These are phyloP conservation scores for Coccomyxa subellipsoidea DNA, from an alignment of 163 green algal species.

Conservation along the genomic window DNA sequence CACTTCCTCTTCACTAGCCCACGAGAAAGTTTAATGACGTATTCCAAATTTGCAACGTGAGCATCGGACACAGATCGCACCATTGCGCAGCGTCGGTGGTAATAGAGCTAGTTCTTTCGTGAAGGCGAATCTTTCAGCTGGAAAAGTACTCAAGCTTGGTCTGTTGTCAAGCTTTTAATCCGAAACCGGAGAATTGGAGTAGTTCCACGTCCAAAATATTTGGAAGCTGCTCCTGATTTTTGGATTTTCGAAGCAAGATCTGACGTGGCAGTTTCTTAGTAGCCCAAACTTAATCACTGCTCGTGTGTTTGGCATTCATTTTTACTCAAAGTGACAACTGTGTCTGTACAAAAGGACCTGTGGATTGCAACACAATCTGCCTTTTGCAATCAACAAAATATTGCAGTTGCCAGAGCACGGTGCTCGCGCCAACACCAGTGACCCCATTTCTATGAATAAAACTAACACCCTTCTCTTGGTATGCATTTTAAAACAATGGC, in stretches of 20 bases:
- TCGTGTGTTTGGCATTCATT: background rate
- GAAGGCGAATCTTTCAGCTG: too few species aligned
- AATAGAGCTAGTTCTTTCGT: too few species aligned
- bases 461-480: background rate
- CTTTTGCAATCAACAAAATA: too few species aligned
- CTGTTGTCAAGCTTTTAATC: background rate
- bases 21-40: too few species aligned
- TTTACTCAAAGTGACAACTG: background rate
- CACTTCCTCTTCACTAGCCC: background rate
- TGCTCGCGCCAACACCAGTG: background rate
- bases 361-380: too few species aligned
- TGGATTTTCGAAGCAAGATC: background rate
- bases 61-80: too few species aligned
- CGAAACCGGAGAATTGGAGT: background rate
- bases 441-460: background rate
- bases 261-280: background rate
- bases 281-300: background rate
- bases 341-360: too few species aligned
- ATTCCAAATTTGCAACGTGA: too few species aligned
- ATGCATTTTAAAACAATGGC: slow-evolving; percentile 10
- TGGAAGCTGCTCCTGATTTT: background rate
- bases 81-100: too few species aligned
- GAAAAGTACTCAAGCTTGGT: too few species aligned
- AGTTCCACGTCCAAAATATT: background rate
- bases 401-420: background rate